A percentile compares a stretch with the other conserved stretches of the same genome.
phyloP scores from a whole-genome alignment of 2,329 filamentous ascomycete genomes.

The Paecilomyces niveus region DNA sequence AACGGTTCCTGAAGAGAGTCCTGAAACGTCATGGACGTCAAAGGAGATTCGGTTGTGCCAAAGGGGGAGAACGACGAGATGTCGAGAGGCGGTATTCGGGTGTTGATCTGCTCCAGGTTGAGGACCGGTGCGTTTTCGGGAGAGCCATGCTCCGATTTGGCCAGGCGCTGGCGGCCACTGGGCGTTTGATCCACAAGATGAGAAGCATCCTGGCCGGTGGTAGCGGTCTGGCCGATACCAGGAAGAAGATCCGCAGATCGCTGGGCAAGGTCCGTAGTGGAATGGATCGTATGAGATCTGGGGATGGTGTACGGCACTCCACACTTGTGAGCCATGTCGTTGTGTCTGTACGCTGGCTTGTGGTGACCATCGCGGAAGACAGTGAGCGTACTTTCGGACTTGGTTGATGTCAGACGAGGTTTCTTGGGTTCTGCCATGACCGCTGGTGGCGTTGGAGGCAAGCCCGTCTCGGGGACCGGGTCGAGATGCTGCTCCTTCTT shows the following conservation, averaged over 20 bases:
- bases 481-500: slow-evolving; percentile 51
- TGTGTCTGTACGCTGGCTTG: slow-evolving; percentile 58
- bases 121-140: slow-evolving; percentile 28
- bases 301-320: slow-evolving; percentile 58
- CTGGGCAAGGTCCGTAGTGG: slow-evolving; percentile 38
- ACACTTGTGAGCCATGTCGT: slow-evolving; percentile 56
- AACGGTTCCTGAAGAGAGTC: slow-evolving; percentile 21
- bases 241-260: slow-evolving; percentile 49
- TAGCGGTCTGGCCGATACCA: slow-evolving; percentile 20
- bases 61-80: slow-evolving; percentile 31
- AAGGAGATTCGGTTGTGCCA: slow-evolving; percentile 22
- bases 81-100: slow-evolving; percentile 31
- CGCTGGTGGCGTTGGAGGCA: slow-evolving; percentile 32
- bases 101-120: slow-evolving; percentile 24
- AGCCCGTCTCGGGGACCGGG: slow-evolving; percentile 41
- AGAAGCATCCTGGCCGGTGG: slow-evolving; percentile 23
- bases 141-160: slow-evolving; percentile 41
- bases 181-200: slow-evolving; percentile 23
- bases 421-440: slow-evolving; percentile 43
- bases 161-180: slow-evolving; percentile 27
- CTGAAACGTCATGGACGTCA: slow-evolving; percentile 28
- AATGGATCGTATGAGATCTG: slow-evolving; percentile 45
- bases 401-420: slow-evolving; percentile 50
- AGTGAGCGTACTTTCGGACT: slow-evolving; percentile 54
- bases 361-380: slow-evolving; percentile 59